Base-by-base conservation (phyloP, 2,329 filamentous ascomycete species). In the Penicillium sp. region DNA sequence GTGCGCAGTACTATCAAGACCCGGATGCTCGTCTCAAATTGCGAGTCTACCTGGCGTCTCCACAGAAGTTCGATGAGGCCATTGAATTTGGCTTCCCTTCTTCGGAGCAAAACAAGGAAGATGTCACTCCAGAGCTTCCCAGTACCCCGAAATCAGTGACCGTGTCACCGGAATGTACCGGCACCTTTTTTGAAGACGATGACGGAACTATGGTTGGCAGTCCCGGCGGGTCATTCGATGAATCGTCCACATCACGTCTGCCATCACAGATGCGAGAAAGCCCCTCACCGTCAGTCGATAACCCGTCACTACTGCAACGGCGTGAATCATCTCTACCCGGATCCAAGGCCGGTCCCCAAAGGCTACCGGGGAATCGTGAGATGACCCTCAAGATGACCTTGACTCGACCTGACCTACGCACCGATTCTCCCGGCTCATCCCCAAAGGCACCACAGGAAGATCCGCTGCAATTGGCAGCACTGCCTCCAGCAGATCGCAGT, bases 331-430 rank as follows among this genome's bases (percentile, higher is more conserved):
- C 53, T 25, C 33, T 53, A 48, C 65, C 55, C 7, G 45, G 53
- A 30, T 50, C 67, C 8, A 71, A 76, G 44, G 55, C 66, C 25
- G 75, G 80, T 61, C 71, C 76, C 10, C 80, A 83, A 43, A 78
- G 77, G 5, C 74, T 81, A 2, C 75, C 79, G 0, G 79, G 81
- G 30, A 87, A 83, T 49, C 82, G 92, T 30, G 92, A 97, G 70
- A 96, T 96, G 92, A 97, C 94, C 2, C 75, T 97, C 44, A 89
- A 92, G 44, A 95, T 97, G 91, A 97, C 92, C 0, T 80, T 97
- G 48, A 97, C 94, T 3, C 81, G 92, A 42, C 89, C 91, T 0
- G 92, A 97, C 67, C 79, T 97, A 43, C 85, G 91, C 30, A 67
- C 64, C 14, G 55, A 64, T 13, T 67, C 66, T n/a, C 56, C 62